phyloP scores from a whole-genome alignment of 2,329 filamentous ascomycete species.

The Colletotrichum siamense region DNA sequence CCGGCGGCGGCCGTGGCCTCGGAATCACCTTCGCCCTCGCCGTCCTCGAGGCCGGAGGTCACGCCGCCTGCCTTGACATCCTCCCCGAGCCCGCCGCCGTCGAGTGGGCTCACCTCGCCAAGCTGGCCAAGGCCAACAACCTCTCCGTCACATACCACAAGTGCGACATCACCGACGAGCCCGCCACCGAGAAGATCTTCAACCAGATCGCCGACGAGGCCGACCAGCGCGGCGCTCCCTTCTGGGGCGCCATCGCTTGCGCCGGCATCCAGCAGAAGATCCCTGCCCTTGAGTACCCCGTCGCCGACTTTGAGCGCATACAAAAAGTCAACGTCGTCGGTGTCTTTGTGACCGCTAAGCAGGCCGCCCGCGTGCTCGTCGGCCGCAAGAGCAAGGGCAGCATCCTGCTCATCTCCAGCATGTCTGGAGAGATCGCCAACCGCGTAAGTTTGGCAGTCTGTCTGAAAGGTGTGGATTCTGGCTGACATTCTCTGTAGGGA shows the following conservation, averaged over 20 bases:
- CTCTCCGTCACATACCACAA: constrained; percentile 43
- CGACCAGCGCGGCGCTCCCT: constrained; percentile 32
- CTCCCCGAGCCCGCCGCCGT: constrained; percentile 37
- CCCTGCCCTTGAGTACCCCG: constrained; percentile 50
- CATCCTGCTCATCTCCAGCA: constrained; percentile 56
- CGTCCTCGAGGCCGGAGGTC: constrained; percentile 53
- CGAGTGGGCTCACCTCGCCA: constrained; percentile 48
- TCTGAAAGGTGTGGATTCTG: background rate
- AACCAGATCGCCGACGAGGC: constrained; percentile 40
- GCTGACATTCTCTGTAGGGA: constrained; percentile 45
- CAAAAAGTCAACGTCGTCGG: constrained; percentile 74
- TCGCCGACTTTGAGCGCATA: constrained; percentile 70
- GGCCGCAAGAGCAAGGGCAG: constrained; percentile 46
- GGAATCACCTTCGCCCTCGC: constrained; percentile 55
- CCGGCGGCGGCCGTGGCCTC: constrained; percentile 55
- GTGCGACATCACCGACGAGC: constrained; percentile 54
- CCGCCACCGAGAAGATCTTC: constrained; percentile 37
- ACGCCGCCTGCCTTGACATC: constrained; percentile 54
- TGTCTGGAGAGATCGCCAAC: constrained; percentile 56
- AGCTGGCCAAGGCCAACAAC: constrained; percentile 39
- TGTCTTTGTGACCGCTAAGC: constrained; percentile 73
- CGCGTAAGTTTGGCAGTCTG: constrained; percentile 40
- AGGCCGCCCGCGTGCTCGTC: constrained; percentile 65
- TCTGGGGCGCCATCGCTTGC: constrained; percentile 48
- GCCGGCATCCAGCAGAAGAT: constrained; percentile 55